Base-by-base conservation (phyloP, 1,139 yeast genomes). In the Suhomyces wounanorum region DNA sequence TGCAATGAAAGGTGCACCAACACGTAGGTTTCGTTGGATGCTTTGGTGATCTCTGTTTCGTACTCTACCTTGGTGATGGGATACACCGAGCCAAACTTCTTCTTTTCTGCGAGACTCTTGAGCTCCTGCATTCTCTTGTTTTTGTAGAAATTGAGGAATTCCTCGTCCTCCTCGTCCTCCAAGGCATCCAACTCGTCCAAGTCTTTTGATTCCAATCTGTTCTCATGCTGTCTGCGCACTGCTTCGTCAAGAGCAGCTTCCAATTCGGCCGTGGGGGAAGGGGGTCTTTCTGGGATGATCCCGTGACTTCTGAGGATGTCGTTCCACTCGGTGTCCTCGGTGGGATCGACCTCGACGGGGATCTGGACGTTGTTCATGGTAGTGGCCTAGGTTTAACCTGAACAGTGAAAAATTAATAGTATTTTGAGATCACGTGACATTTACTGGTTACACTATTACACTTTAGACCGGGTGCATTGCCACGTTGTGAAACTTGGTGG, bases 271-370 rank as follows among this genome's bases (percentile, higher is more conserved):
- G 96, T 82, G 13, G 97, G 96, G 26, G 96, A 89, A 21, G 95
- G 94, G 31, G 96, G 91, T 60, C 86, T 84, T 64, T 89, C 92
- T 0, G 99, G 99, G 48, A 94, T 90, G 55, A 94, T 84, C 11
- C 98, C 98, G 57, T 92, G 90, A 7, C 83, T 81, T 56, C 99
- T 77, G 44, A 94, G 77, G 57, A 94, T 91, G 69, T 94, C 99
- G 66, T 94, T 94, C 99, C 99, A 94, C 68, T 94, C 99, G 1
- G 99, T 94, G 65, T 94, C 99, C 69, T 94, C 99, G 55, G 82
- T 83, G 36, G 97, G 97, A 69, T 94, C 92, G 50, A 92, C 97
- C 69, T 91, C 92, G 47, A 91, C 95, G 61, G 87, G 89, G 64
- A 87, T 73, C 61, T 77, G 75, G 51, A 70, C 60, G 56, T 74